Evolutionary conservation across 345 rosid species (phyloP), one percentile per base, ranked within the genome.

Genomic region (Kandelia obovata): DNA sequence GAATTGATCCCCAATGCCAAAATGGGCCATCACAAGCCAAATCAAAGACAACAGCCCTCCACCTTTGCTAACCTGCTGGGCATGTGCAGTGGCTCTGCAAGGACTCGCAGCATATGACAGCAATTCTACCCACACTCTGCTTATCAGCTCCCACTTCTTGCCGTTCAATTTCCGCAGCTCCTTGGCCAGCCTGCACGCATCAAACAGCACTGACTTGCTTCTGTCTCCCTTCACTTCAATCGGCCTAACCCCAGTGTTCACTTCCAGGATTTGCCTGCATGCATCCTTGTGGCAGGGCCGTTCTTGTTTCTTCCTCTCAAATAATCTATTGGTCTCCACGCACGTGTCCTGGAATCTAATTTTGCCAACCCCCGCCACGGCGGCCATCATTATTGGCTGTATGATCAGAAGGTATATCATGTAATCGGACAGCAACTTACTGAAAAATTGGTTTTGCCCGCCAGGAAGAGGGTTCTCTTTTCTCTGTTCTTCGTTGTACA

Each of bases 21-120:
- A 77, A 74, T 91, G 96, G 53, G 89, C 88, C 91, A 89, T 91
- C 76, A 89, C 68, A 35, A 91, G 58, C 94, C 96, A 86, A 61
- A 89, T 84, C 58, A 82, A 78, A 32, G 85, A 80, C 17, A 92
- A 51, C 1, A 89, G 80, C 83, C 85, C 87, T 8, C 87, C 94
- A 0, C 98, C 96, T 78, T 78, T 82, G 32, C 88, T 81, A 2
- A 89, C 67, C 25, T 83, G 82, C 39, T 86, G 87, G 8, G 89
- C 87, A 73, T 91, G 97, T 4, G 85, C 75, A 8, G 69, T 78
- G 6, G 82, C 70, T 11, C 85, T 71, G 68, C 90, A 85, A 28
- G 88, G 87, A 53, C 84, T 74, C 7, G 92, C 94, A 6, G 88
- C 88, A 55, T 79, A 77, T 1, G 85, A 81, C 49, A 84, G 39